Evolutionary conservation across 2,329 filamentous ascomycete genomes (phyloP).

Genomic region (Bisporella sp.): DNA sequence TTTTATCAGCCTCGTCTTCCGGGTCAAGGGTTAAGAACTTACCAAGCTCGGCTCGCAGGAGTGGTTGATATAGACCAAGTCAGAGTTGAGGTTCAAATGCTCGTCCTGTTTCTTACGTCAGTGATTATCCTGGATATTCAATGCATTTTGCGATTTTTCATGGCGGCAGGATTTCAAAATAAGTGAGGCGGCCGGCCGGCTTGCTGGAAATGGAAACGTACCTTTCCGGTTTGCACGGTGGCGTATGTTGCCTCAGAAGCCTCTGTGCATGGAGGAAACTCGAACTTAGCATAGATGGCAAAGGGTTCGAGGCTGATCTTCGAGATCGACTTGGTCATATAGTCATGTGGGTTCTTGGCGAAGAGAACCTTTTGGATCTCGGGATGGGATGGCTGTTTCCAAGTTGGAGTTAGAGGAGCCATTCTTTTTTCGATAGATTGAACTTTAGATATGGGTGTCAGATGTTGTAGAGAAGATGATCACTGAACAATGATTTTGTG

Average conservation of each 20-base stretch:
- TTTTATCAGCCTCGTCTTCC: neutral
- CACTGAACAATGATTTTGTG: no score
- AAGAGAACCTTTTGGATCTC: slow-evolving; percentile 47
- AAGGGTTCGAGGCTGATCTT: slow-evolving; percentile 50
- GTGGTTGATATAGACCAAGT: slow-evolving; percentile 62
- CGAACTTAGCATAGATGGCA: slow-evolving; percentile 58
- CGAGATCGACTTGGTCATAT: slow-evolving; percentile 54
- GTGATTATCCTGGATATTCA: no score
- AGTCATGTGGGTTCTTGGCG: slow-evolving; percentile 38
- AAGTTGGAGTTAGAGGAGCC: slow-evolving; percentile 51
- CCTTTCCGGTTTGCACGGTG: slow-evolving; percentile 50
- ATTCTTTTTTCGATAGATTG: slow-evolving; percentile 20
- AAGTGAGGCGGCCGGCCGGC: no score
- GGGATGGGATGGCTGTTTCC: slow-evolving; percentile 55
- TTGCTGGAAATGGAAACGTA: no score
- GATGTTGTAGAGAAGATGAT: no score
- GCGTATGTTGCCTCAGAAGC: slow-evolving; percentile 52
- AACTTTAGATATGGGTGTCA: no score
- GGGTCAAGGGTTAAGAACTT: slow-evolving; percentile 27
- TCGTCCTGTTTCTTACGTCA: slow-evolving; percentile 27
- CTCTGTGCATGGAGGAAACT: slow-evolving; percentile 55
- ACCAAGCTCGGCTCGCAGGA: slow-evolving; percentile 60
- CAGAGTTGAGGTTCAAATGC: slow-evolving; percentile 58
- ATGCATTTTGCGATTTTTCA: no score
- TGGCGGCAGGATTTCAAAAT: no score